Percentiles rank a stretch among this genome's conserved stretches.
Conservation (phyloP, 768 basidiomycete genomes). For the Ramaria sp. region DNA sequence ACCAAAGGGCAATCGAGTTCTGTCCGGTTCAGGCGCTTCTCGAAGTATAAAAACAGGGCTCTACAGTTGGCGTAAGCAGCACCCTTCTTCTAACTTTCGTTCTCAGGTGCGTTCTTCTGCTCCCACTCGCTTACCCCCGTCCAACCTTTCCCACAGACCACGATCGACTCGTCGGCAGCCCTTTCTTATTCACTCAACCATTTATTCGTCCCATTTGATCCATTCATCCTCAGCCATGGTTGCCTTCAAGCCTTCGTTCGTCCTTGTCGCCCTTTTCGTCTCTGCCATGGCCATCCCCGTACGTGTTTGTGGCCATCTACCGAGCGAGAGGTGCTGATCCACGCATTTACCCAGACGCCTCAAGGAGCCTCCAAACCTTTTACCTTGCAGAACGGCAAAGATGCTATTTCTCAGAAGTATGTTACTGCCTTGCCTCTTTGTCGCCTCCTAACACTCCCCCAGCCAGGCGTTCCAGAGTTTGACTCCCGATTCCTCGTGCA, state of each 20-base stretch:
- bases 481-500: conserved; percentile 34
- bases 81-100: background rate
- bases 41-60: background rate
- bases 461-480: conserved; percentile 34
- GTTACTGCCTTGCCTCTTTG: background rate
- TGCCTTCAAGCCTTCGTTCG: background rate
- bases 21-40: background rate
- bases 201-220: background rate
- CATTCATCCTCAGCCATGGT: background rate
- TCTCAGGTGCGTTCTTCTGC: background rate
- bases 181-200: background rate
- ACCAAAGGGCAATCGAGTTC: no score
- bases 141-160: background rate
- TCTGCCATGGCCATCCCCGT: background rate
- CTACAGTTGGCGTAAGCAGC: background rate
- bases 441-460: background rate
- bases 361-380: conserved; percentile 16
- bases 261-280: background rate
- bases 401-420: conserved; percentile 36
- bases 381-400: conserved; percentile 34
- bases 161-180: background rate
- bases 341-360: no score
- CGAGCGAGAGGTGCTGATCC: no score
- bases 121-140: background rate
- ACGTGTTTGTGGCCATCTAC: no score